A percentile compares a stretch with the other conserved stretches of the same genome.
These are phyloP conservation scores for Brassica balearica DNA, from an alignment of 441 rosid genomes.

Conservation along the genomic window DNA sequence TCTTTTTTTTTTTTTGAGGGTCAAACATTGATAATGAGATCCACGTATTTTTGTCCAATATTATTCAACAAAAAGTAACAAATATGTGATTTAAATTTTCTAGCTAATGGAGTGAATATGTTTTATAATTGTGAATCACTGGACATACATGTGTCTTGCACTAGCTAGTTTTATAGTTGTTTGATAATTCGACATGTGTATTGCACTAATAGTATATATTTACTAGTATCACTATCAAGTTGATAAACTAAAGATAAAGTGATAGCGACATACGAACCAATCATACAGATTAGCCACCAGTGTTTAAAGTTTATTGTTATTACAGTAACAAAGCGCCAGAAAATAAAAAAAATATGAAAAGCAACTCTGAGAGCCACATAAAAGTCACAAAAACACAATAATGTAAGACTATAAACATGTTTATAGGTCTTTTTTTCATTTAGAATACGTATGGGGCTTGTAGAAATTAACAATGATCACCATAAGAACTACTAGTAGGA, in stretches of 20 bases:
- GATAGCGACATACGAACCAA: constrained; percentile 11
- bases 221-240: constrained; percentile 1
- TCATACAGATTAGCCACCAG: not conserved
- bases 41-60: not conserved
- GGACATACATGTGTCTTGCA: not conserved
- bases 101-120: constrained; percentile 4
- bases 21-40: not conserved
- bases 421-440: too few relatives aligned
- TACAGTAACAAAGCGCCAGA: too few relatives aligned
- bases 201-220: not conserved
- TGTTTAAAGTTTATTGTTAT: not conserved
- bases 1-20: not conserved
- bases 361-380: not conserved
- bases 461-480: not conserved
- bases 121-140: not conserved
- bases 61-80: not conserved
- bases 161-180: not conserved
- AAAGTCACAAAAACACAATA: too few relatives aligned
- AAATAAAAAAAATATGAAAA: not conserved
- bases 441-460: too few relatives aligned
- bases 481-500: not conserved
- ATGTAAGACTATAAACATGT: too few relatives aligned
- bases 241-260: constrained; percentile 12
- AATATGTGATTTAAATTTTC: not conserved
- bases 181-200: not conserved